Base-by-base conservation (phyloP, 768 basidiomycete genomes). In the Leccinum boreale region DNA sequence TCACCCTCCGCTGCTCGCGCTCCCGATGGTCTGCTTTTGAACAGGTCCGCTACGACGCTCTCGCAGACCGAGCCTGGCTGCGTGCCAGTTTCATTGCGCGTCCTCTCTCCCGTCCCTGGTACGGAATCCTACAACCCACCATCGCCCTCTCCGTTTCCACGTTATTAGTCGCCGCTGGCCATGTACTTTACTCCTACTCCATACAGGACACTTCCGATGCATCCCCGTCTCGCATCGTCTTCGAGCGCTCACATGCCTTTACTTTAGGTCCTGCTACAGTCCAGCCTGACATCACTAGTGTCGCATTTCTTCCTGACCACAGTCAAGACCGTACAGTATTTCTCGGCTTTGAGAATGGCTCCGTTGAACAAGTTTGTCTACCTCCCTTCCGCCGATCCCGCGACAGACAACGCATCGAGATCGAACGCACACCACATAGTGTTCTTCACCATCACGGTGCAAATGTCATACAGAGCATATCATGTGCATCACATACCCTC, bases 21-120 rank as follows among this genome's bases (percentile, higher is more conserved):
- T 62, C 67, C 1, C 56, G 58, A 12, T 86, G 85, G 85, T 70
- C 74, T 15, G 60, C 81, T 15, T 70, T 73, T 44, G 68, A 59
- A 2, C 76, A 77, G 58, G 79, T 78, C 2, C 77, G 75, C 50
- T 85, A 87, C 60, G 74, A 87, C 61, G 66, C 70, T n/a, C 21
- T 82, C 8, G 67, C 78, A 5, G 87, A 89, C 65, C 59, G 64
- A 3, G 74, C 80, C 11, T 90, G 89, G 89, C 60, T 72, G 4
- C 67, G 62, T 21, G 67, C 68, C 44, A 65, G 73, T 46, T 88
- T 88, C 58, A 71, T 87, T 21, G 87, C 87, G 4, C 81, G 86
- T 2, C 88, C 87, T 2, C 76, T 90, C 9, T 81, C 85, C 21
- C 74, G 75, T 24, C 77, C 79, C 10, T 90, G 88, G 88, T 14